These are phyloP conservation scores for Clonostachys rhizophaga DNA, from an alignment of 2,329 filamentous ascomycete genomes.

Conservation along the genomic window DNA sequence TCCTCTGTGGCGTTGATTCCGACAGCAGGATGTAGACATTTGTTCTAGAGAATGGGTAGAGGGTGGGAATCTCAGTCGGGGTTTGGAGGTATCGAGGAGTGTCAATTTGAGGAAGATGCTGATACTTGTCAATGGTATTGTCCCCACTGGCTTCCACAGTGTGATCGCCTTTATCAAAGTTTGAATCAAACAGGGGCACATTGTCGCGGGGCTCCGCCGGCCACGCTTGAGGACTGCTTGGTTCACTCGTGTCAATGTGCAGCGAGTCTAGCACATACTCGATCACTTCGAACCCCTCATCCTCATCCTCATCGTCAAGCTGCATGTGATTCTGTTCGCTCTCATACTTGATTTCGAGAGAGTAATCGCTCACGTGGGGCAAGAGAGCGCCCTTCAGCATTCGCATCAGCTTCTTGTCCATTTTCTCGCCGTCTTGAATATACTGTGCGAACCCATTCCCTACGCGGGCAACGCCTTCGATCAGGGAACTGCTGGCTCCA, in stretches of 20 bases:
- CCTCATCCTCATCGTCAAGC: slow-evolving; percentile 4
- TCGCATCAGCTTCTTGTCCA: slow-evolving; percentile 64
- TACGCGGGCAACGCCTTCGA: slow-evolving; percentile 48
- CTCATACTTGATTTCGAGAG: slow-evolving; percentile 56
- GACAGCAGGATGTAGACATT: slow-evolving; percentile 63
- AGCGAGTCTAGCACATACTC: slow-evolving; percentile 48
- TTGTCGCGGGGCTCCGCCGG: slow-evolving; percentile 26
- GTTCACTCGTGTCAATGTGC: slow-evolving; percentile 3
- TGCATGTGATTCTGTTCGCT: background rate
- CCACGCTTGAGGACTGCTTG: slow-evolving; percentile 5
- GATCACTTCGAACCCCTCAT: slow-evolving; percentile 59
- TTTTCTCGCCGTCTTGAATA: slow-evolving; percentile 57
- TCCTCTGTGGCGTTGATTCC: slow-evolving; percentile 27
- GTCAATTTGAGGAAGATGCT: slow-evolving; percentile 45
- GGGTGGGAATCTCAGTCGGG: slow-evolving; percentile 55
- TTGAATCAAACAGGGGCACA: slow-evolving; percentile 57
- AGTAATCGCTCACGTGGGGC: slow-evolving; percentile 61
- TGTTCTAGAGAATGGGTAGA: slow-evolving; percentile 64
- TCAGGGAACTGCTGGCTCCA: slow-evolving; percentile 42
- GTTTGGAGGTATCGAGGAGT: slow-evolving; percentile 59
- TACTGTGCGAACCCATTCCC: slow-evolving; percentile 58
- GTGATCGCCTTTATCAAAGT: slow-evolving; percentile 35
- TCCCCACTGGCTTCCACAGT: slow-evolving; percentile 15
- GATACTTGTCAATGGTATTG: slow-evolving; percentile 26
- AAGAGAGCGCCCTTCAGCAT: slow-evolving; percentile 70